These are phyloP conservation scores for Saccharum officinarum DNA, from an alignment of 176 grass and related monocot genomes.

Conservation along the genomic window DNA sequence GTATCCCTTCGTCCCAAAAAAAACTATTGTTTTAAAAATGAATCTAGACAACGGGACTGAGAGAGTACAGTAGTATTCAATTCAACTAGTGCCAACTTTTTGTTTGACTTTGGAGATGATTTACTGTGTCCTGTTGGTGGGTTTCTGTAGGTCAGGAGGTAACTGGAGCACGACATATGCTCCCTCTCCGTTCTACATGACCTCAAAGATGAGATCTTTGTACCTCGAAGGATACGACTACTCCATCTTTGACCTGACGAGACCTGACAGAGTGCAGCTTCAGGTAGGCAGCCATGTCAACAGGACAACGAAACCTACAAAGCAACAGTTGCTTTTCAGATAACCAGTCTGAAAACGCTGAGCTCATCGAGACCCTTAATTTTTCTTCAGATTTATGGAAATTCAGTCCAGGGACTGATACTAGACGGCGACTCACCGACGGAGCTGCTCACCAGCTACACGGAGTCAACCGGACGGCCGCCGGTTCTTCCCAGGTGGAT, in stretches of 20 bases:
- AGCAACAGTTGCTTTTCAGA: neutral
- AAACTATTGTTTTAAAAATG: too few species aligned
- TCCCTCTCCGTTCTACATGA: slow-evolving; percentile 95
- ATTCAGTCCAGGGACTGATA: slow-evolving; percentile 63
- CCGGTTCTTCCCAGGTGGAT: slow-evolving; percentile 87
- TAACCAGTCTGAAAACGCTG: too few species aligned
- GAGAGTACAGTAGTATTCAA: neutral
- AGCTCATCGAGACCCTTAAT: neutral
- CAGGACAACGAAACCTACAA: too few species aligned
- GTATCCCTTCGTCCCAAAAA: neutral
- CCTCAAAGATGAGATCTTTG: slow-evolving; percentile 88
- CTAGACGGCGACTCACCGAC: slow-evolving; percentile 65
- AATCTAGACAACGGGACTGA: too few species aligned
- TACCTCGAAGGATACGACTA: slow-evolving; percentile 89
- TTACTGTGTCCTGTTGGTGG: neutral
- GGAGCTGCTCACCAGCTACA: slow-evolving; percentile 69
- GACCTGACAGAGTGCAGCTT: slow-evolving; percentile 79
- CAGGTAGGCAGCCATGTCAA: slow-evolving; percentile 52
- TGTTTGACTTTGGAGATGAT: slow-evolving; percentile 1
- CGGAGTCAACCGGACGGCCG: slow-evolving; percentile 68
- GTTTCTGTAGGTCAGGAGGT: slow-evolving; percentile 69
- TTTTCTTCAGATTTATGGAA: slow-evolving; percentile 56
- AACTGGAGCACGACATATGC: slow-evolving; percentile 94
- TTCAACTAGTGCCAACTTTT: neutral
- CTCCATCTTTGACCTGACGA: slow-evolving; percentile 92